Base-by-base conservation (phyloP, 1,139 yeast genomes). In the Taphrina deformans region DNA sequence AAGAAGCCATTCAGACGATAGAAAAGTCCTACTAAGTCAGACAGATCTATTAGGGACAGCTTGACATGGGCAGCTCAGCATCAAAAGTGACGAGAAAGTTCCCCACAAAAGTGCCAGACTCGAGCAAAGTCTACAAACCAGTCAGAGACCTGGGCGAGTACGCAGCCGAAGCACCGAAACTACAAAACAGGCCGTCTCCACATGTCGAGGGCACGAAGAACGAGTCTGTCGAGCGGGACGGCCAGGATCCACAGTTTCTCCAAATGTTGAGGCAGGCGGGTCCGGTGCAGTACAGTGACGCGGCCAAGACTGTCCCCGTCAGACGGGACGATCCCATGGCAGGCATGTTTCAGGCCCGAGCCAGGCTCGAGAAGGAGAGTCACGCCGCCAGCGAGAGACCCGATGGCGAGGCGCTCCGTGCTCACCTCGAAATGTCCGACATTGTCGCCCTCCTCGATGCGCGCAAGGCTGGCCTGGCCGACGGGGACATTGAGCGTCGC, bases 361-460 rank as follows among this genome's bases (percentile, higher is more conserved):
- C 58, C 2, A 35, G 48, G 21, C 38, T 53, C 29, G 23, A 48
- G 56, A 29, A 21, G 31, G 56, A 50, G 23, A 38, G 48, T 18
- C 35, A 35, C 9, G 38, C 50, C n/a, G 35, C 50, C 40, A 40
- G 24, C 10, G 63, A 48, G 29, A 24, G 23, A 10, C 50, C 55
- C 31, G 63, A 23, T n/a, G 45, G 41, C 23, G 38, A 48, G 18
- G 31, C 55, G 4, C 50, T 38, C 16, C 48, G 63, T 9, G 18
- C 41, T 16, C 33, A 38, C 23, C 63, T 59, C 18, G 63, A 59
- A 27, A 59, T 59, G 63, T 59, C 63, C 2, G 63, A 59, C 10
- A 38, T 59, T 14, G 27, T 50, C 9, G 56, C 50, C 21, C 12
- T 59, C n/a, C 26, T 59, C 45, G 63, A 59, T 35, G 56, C 56